Conservation (phyloP, 495 filamentous ascomycete species). For the Beverwykella pulmonaria region DNA sequence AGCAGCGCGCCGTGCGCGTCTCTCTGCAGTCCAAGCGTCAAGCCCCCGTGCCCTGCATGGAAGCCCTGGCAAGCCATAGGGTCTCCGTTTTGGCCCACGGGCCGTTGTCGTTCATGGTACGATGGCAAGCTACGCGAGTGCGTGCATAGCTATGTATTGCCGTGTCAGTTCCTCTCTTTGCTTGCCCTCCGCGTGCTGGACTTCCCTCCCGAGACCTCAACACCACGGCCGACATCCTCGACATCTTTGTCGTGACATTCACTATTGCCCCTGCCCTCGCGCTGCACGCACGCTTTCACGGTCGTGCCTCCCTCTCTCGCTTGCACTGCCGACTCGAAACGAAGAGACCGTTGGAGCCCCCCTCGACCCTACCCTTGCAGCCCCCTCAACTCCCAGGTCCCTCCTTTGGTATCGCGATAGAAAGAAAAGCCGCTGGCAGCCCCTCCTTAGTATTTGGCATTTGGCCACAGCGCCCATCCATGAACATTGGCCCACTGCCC, state of each 20-base stretch:
- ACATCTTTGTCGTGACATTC: neutral
- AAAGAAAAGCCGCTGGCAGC: slow-evolving; percentile 2
- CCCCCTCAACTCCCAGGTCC: neutral
- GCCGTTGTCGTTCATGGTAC: slow-evolving; percentile 19
- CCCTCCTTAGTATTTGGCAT: slow-evolving; percentile 19
- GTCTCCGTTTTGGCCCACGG: slow-evolving; percentile 11
- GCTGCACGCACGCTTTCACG: neutral
- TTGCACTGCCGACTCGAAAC: slow-evolving; percentile 14
- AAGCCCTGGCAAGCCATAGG: slow-evolving; percentile 16
- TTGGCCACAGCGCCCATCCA: neutral
- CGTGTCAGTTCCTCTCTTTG: too few relatives aligned
- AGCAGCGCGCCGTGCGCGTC: neutral
- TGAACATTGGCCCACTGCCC: neutral
- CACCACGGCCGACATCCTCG: neutral
- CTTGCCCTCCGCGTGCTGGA: slow-evolving; percentile 6
- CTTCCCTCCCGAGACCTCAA: neutral
- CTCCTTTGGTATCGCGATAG: neutral
- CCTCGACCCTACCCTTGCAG: slow-evolving; percentile 23
- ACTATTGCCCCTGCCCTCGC: neutral
- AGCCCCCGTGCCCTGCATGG: neutral
- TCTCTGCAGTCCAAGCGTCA: slow-evolving; percentile 11
- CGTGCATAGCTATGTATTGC: too few relatives aligned
- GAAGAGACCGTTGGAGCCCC: slow-evolving; percentile 8
- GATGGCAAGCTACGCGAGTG: too few relatives aligned
- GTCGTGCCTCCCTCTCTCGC: slow-evolving; percentile 8